Evolutionary conservation across 306 rosid species (phyloP).

Genomic region (Corylus americana): DNA sequence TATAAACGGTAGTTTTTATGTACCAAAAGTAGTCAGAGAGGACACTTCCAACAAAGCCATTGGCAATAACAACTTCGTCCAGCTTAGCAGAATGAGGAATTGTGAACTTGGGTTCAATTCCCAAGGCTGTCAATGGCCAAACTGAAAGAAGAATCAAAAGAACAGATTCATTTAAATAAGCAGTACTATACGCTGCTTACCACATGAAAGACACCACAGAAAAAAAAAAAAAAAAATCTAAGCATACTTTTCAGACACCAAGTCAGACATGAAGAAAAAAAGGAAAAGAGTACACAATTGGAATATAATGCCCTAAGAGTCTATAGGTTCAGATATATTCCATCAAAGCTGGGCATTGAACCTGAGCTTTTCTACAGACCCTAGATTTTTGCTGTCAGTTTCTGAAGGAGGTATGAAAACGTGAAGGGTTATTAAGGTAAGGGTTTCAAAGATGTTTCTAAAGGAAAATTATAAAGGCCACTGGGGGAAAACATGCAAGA

Average conservation of each 20-base stretch:
- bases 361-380: constrained; percentile 15
- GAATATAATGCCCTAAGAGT: not conserved
- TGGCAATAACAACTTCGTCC: constrained; percentile 93
- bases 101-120: constrained; percentile 86
- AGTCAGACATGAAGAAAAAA: not conserved
- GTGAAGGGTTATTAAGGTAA: too few species aligned
- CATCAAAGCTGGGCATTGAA: not conserved
- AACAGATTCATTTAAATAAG: constrained; percentile 7
- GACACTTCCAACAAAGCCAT: constrained; percentile 92
- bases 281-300: not conserved
- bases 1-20: constrained; percentile 20
- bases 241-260: not conserved
- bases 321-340: not conserved
- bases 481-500: not conserved
- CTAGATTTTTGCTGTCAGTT: not conserved
- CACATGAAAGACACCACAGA: not conserved
- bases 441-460: not conserved
- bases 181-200: not conserved
- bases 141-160: constrained; percentile 47
- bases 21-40: constrained; percentile 97
- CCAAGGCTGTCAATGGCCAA: constrained; percentile 92
- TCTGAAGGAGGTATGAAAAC: not conserved
- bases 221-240: not conserved
- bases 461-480: constrained; percentile 1
- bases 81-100: constrained; percentile 75